A percentile compares a stretch with the other conserved stretches of the same genome.
Conservation (phyloP, 2,329 filamentous ascomycete species). For the Fragosphaeria purpurea region DNA sequence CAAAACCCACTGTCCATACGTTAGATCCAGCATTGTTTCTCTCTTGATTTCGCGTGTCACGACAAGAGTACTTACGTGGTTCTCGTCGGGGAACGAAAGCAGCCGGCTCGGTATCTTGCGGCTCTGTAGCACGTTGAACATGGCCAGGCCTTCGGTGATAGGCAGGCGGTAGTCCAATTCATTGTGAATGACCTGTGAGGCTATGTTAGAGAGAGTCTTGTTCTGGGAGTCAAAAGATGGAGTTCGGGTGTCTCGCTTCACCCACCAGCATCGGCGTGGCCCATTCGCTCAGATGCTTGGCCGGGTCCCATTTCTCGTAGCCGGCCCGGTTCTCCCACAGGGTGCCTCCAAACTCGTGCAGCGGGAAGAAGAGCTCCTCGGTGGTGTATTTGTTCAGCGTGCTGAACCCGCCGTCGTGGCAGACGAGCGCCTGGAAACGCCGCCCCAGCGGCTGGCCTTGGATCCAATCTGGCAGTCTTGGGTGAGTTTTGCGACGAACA, state of each 20-base stretch:
- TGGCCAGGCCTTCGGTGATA: constrained; percentile 71
- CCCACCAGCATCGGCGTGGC: constrained; percentile 70
- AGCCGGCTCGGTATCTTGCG: constrained; percentile 67
- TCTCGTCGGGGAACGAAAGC: constrained; percentile 70
- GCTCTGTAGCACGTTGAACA: constrained; percentile 78
- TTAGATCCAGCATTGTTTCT: background rate
- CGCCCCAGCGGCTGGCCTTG: constrained; percentile 76
- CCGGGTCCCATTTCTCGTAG: constrained; percentile 63
- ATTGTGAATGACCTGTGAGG: constrained; percentile 57
- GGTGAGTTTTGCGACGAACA: background rate
- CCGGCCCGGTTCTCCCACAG: constrained; percentile 51
- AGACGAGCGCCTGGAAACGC: constrained; percentile 79
- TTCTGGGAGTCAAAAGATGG: background rate
- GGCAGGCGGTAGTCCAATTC: constrained; percentile 83
- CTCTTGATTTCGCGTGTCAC: too few species aligned
- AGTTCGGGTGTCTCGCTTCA: too few species aligned
- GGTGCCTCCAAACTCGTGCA: constrained; percentile 56
- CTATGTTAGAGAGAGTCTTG: too few species aligned
- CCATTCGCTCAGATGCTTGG: constrained; percentile 59
- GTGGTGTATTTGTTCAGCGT: constrained; percentile 54
- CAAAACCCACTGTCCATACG: constrained; percentile 55
- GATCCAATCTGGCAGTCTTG: constrained; percentile 56
- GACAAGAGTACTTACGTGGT: constrained; percentile 33
- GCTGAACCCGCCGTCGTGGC: constrained; percentile 78
- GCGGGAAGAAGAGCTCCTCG: constrained; percentile 61